Evolutionary conservation across 208 protist genomes (phyloP), one percentile per base, ranked within the genome.

Genomic region (Wallacemonas sp.): DNA sequence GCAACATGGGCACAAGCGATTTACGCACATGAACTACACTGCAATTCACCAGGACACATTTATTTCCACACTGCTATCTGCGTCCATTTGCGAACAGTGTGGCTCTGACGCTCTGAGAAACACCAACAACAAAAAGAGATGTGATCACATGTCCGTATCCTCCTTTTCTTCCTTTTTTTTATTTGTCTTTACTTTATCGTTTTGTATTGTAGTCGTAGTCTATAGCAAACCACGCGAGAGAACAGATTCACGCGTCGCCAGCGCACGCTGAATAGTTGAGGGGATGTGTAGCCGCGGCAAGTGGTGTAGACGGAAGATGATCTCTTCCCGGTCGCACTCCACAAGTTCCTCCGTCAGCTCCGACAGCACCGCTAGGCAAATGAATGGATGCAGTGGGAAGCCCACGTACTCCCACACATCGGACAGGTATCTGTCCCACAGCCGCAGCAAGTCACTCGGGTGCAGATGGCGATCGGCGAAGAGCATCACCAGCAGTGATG

Each of bases 301-400:
- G 56, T 84, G 78, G 17, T 76, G 56, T 31, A 96, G 53, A 21
- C 84, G 82, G 54, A 77, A 73, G 47, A 96, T 72, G 42, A 94
- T 81, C 55, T 86, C 84, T 17, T 62, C 75, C 41, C 80, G 79
- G 27, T 88, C 85, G 31, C 77, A 84, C 72, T 96, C 86, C 31
- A 96, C 77, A n/a, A 96, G 60, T 45, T 90, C 79, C 65, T 94
- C 86, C 24, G 87, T 93, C 72, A 96, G 77, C 53, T 88, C 77
- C 1, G 73, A 68, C 9, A 96, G 71, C 22, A 90, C 77, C 8
- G 90, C 86, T 28, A 96, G 70, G 47, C 82, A 90, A 11, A 93
- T 83, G 55, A 86, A 96, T 2, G 79, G 73, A 59, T 96, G 90
- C 41, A 93, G 80, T 4, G 72, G 79, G 60, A 91, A 80, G 58